phyloP scores from a whole-genome alignment of 31 red algal genomes.

The Asparagopsis taxiformis region DNA sequence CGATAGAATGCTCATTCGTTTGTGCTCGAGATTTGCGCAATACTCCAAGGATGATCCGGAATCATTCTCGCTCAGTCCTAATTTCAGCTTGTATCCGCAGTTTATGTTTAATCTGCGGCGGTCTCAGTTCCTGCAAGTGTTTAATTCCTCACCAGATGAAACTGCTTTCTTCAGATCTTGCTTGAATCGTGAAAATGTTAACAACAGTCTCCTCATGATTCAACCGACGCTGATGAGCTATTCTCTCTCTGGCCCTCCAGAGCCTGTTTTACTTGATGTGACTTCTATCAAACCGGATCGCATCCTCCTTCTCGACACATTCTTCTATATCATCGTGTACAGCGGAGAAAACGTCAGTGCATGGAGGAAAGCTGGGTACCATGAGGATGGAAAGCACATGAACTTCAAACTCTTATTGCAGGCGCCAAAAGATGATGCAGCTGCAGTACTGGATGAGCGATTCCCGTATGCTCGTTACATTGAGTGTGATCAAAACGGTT shows the following conservation, averaged over 20 bases:
- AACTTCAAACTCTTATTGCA: constrained; percentile 78
- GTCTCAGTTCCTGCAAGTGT: constrained; percentile 89
- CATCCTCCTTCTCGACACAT: constrained; percentile 88
- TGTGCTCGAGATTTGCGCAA: constrained; percentile 85
- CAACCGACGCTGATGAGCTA: constrained; percentile 93
- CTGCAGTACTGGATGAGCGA: constrained; percentile 71
- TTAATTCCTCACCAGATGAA: constrained; percentile 93
- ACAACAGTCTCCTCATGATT: constrained; percentile 93
- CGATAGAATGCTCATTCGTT: constrained; percentile 92
- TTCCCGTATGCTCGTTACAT: constrained; percentile 94
- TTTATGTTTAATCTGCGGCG: constrained; percentile 95
- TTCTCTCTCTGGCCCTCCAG: constrained; percentile 75
- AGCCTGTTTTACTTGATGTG: constrained; percentile 90
- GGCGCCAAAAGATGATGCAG: constrained; percentile 81
- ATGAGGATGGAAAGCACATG: constrained; percentile 66
- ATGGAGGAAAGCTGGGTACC: constrained; percentile 94
- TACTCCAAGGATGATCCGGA: constrained; percentile 85
- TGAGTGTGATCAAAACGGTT: constrained; percentile 85
- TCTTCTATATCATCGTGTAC: constrained; percentile 96
- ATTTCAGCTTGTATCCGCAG: constrained; percentile 89
- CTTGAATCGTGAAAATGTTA: constrained; percentile 82
- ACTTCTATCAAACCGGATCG: constrained; percentile 76
- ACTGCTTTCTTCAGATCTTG: constrained; percentile 89
- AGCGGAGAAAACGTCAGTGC: constrained; percentile 76
- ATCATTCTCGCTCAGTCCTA: constrained; percentile 64